Base-by-base conservation (phyloP, 441 rosid genomes). In the Gossypium schwendimanii region DNA sequence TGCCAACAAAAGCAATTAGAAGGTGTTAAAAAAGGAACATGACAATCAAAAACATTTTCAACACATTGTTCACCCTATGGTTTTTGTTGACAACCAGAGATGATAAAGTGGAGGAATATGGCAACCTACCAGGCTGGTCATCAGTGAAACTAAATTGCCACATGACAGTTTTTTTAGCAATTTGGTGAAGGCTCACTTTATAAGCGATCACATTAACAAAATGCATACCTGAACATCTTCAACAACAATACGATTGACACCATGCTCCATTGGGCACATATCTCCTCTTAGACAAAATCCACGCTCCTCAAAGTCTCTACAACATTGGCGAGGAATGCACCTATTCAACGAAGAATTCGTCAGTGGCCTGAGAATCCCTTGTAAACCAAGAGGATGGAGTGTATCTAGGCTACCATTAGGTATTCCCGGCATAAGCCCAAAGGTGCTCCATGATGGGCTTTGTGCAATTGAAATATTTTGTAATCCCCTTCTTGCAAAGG, bases 241-340 rank as follows among this genome's bases (percentile, higher is more conserved):
- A 73, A 96, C 89, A 73, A 96, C 98, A 77, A 96, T 96, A 52
- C 93, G 97, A 85, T 96, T 96, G 69, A 96, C 84, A 73, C 99
- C 99, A 87, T 96, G 99, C 91, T 96, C 99, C 99, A 96, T 92
- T 2, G 97, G 99, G 81, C 99, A 96, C 91, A 93, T 93, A 80
- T 94, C 98, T 61, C 98, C 99, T 86, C 98, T 88, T 59, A 96
- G 84, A 84, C 99, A 96, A 87, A 90, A 96, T 59, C 99, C 99
- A 66, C 93, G 97, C 80, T 96, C 99, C 84, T 96, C 99, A 87
- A 96, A 96, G 78, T 93, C 99, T 79, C 98, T 88, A 80, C 99
- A 96, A 58, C 96, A 75, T 69, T 89, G 94, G 49, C 86, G 87
- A 74, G 89, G 87, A 79, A 96, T 92, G 76, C 93, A 90, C 83